Evolutionary conservation across 2,329 filamentous ascomycete genomes (phyloP), one percentile per base, ranked within the genome.

Genomic region (Phyllachora maydis): DNA sequence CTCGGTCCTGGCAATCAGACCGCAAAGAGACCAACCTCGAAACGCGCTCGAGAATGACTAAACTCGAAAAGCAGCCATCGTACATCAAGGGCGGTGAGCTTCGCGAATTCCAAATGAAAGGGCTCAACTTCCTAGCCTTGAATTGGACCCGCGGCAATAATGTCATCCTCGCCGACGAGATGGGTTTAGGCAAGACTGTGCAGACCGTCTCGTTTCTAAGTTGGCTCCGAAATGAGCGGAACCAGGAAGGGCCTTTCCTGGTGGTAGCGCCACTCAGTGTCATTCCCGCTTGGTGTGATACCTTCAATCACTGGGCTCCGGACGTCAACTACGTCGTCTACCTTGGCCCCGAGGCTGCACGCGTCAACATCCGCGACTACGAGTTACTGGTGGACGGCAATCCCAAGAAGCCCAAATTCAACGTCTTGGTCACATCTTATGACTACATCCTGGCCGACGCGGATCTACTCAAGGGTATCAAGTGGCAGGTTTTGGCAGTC

Each of bases 281-380:
- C 22, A 92, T 98, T 52, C 85, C 88, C 5, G 82, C 88, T 3
- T 98, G 88, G 88, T 88, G 81, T 21, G 88, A 98, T 40, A 98
- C 88, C 1, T 93, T 98, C 48, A 88, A 93, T 46, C 60, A 76
- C 32, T 98, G 88, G 88, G 72, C 88, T 3, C 88, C 88, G 0
- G 85, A 95, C 41, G 51, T 95, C 31, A 95, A 98, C 47, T 95
- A 93, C 46, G 78, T 98, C 28, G 79, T 93, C 25, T 98, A 98
- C 47, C 79, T 85, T 24, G 88, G 90, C 23, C 85, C 82, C 26
- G 76, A 88, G 43, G 65, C 74, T 16, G 74, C 88, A 16, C 77
- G 90, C 21, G 73, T 61, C 33, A 85, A 82, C 35, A 91, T 98
- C 31, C 71, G 75, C 18, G 79, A 95, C 21, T 73, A 92, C 38